Percentiles rank a stretch among this genome's conserved stretches.
Conservation (phyloP, 2,329 filamentous ascomycete genomes). For the Harringtonia aguacate region DNA sequence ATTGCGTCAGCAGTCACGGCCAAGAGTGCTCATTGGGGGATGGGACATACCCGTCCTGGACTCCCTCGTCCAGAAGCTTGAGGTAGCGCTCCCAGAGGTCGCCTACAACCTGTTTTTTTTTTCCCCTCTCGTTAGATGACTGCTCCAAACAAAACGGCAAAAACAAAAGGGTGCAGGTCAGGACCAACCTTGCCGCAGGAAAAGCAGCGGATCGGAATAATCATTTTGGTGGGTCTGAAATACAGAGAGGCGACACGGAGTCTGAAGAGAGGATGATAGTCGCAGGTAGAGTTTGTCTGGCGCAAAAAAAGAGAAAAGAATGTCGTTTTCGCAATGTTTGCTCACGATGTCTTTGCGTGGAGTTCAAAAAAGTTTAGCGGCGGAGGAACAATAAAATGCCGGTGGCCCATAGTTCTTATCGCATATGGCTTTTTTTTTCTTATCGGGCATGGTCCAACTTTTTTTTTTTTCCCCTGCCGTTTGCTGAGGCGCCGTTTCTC, state of each 20-base stretch:
- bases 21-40: neutral
- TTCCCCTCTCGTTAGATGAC: neutral
- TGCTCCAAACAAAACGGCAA: no score
- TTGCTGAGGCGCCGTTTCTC: neutral
- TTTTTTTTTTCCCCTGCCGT: neutral
- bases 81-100: conserved; percentile 97
- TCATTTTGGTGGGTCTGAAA: conserved; percentile 48
- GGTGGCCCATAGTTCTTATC: conserved; percentile 10
- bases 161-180: neutral
- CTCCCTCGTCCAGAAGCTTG: conserved; percentile 69
- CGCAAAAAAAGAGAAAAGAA: no score
- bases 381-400: conserved; percentile 9
- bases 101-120: conserved; percentile 78
- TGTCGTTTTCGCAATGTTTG: no score
- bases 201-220: conserved; percentile 97
- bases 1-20: neutral
- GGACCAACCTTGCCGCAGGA: conserved; percentile 73
- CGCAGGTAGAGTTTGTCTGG: neutral
- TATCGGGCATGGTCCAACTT: conserved; percentile 8
- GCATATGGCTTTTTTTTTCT: conserved; percentile 1
- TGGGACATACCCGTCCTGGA: conserved; percentile 58
- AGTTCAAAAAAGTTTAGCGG: conserved; percentile 8
- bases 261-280: neutral
- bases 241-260: neutral
- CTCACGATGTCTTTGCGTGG: neutral